Evolutionary conservation across 306 rosid genomes (phyloP), one percentile per base, ranked within the genome.

Genomic region (Vachellia collinsii): DNA sequence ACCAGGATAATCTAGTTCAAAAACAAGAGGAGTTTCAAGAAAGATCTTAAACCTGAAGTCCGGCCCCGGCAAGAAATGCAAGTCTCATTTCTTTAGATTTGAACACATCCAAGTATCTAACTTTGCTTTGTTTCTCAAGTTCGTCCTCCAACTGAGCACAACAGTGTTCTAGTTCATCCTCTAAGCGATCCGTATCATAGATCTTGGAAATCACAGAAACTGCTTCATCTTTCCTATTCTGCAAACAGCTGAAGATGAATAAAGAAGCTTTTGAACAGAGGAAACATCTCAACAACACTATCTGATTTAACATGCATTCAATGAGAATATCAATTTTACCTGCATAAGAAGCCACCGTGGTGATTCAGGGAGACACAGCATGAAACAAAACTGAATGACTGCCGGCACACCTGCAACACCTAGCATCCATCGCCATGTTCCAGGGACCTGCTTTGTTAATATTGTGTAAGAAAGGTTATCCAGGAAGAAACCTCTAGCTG

Each of bases 401-500:
- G 98, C 98, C 47, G 98, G 98, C 23, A 94, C 74, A 17, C 88
- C 92, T 4, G 98, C 85, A 85, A 85, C 97, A 48, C 98, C 98
- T 8, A 94, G 89, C 98, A 94, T 92, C 97, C 98, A 92, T 71
- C 98, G 79, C 98, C 98, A 94, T 34, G 98, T 94, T 58, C 98
- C 98, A 1, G 88, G 94, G 76, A 92, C 96, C 93, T 92, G 80
- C 51, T 74, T 25, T 37, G 39, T 51, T 47, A 84, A 61, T 25
- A 64, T 20, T n/a, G 19, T 54, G 63, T 81, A 47, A 79, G 80
- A 43, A 29, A 39, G 41, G 4, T 22, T 29, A 39, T 13, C 16
- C 20, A 19, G 43, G n/a, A 37, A 37, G 22, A 65, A 17, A 37
- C 13, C 46, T 37, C 25, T 65, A 3, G 46, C 16, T 36, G 41